Conservation (phyloP, 2,329 filamentous ascomycete species). For the Penicillium sp. region DNA sequence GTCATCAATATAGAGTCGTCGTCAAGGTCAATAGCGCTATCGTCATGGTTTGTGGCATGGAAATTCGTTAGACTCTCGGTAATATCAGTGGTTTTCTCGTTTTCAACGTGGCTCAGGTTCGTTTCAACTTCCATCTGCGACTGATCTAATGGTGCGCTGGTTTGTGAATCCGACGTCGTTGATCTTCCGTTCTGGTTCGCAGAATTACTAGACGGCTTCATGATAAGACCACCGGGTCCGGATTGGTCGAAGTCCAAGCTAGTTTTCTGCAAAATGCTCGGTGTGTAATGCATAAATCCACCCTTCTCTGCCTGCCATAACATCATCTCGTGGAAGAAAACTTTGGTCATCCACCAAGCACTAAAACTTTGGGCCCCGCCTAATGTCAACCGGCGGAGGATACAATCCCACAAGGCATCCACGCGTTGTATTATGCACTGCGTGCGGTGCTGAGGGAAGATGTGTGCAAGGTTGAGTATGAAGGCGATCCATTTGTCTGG, state of each 20-base stretch:
- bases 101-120: slow-evolving; percentile 31
- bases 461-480: slow-evolving; percentile 45
- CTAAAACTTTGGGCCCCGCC: slow-evolving; percentile 53
- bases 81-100: slow-evolving; percentile 52
- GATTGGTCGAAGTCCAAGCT: slow-evolving; percentile 30
- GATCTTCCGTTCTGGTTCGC: slow-evolving; percentile 23
- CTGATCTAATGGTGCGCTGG: slow-evolving; percentile 22
- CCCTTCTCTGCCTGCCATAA: slow-evolving; percentile 87
- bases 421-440: slow-evolving; percentile 52
- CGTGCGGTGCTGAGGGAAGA: slow-evolving; percentile 48
- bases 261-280: slow-evolving; percentile 38
- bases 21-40: slow-evolving; percentile 74
- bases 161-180: slow-evolving; percentile 26
- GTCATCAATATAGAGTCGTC: slow-evolving; percentile 49
- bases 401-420: slow-evolving; percentile 49
- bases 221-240: slow-evolving; percentile 26
- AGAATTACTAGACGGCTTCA: slow-evolving; percentile 28
- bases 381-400: slow-evolving; percentile 50
- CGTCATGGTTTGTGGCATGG: slow-evolving; percentile 59
- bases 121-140: slow-evolving; percentile 25
- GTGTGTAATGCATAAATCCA: slow-evolving; percentile 73
- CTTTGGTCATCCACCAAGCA: slow-evolving; percentile 75
- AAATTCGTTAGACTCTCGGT: slow-evolving; percentile 46
- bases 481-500: slow-evolving; percentile 54
- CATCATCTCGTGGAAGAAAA: slow-evolving; percentile 94